phyloP scores from a whole-genome alignment of 805 yeast genomes.

The Kluyveromyces aestuarii region DNA sequence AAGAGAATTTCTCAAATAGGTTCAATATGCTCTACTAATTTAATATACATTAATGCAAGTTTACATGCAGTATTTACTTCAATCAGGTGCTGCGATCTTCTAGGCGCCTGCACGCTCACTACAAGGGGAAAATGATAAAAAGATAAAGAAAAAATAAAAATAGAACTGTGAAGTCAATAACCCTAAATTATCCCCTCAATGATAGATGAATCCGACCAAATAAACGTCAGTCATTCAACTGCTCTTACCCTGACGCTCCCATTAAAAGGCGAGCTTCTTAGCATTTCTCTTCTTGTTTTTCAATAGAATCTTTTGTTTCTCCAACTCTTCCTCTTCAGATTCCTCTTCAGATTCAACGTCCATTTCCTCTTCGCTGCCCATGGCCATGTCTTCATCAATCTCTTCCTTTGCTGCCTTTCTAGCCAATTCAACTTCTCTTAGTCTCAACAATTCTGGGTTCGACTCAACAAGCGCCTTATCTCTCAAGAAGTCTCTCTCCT shows the following conservation, averaged over 20 bases:
- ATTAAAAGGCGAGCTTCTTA: slow-evolving; percentile 33
- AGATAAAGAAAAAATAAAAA: background rate
- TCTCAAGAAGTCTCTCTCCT: slow-evolving; percentile 71
- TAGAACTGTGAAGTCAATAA: background rate
- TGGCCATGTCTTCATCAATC: slow-evolving; percentile 43
- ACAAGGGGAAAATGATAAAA: background rate
- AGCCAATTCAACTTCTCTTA: slow-evolving; percentile 89
- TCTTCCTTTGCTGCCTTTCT: slow-evolving; percentile 64
- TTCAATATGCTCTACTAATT: background rate
- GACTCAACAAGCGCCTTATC: slow-evolving; percentile 84
- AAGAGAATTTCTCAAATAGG: background rate
- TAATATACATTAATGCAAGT: background rate
- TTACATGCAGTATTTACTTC: background rate
- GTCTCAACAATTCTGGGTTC: slow-evolving; percentile 80
- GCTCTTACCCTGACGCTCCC: background rate
- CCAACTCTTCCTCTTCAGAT: slow-evolving; percentile 38
- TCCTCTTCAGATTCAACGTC: slow-evolving; percentile 40
- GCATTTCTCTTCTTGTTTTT: slow-evolving; percentile 37
- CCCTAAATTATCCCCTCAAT: background rate
- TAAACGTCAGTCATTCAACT: background rate
- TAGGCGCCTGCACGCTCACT: background rate
- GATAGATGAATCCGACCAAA: background rate
- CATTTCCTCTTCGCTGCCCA: slow-evolving; percentile 36
- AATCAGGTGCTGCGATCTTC: background rate
- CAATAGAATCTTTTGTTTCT: slow-evolving; percentile 53